Evolutionary conservation across 129 eudicot species (phyloP), one percentile per base, ranked within the genome.

Genomic region (Arctium lappa): DNA sequence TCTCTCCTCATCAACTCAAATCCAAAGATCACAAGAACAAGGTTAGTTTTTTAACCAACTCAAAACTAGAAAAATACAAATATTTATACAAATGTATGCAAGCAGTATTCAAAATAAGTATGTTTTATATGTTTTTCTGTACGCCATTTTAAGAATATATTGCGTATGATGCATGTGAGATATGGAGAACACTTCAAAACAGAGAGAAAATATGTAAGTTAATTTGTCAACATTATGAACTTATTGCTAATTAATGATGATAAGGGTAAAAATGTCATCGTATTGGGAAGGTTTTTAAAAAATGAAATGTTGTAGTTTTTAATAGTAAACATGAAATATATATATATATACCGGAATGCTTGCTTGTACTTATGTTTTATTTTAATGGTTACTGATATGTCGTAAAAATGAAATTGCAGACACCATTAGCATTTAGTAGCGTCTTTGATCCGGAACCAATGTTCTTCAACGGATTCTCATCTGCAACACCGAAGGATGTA

Each of bases 401-500:
- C 5, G 12, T 38, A 12, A n/a, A 5, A 13, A 72, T 42, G 3
- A 62, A 18, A 60, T 75, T 82, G 75, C 93, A 95, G 98, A 87
- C 86, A 37, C 91, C 91, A 0, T 72, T 86, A 2, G 98, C 93
- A 15, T 95, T 95, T 83, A 84, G 82, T 31, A 44, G 76, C 22
- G 84, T 92, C 27, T 95, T 92, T 30, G 93, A 92, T 80, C 91
- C 89, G 3, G 92, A 89, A 32, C 87, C 89, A 0, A 73, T 79
- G 48, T 62, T 78, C 48, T 79, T 89, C 44, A 89, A 87, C 74
- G 87, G 86, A 80, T 86, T 85, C 66, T 84, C 97, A 3, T 82
- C 94, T 8, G 38, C 86, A 78, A 77, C 89, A 37, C 69, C 90
- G 27, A 92, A 91, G 85, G 90, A 95, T 91, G 98, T 95, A 92